Base-by-base conservation (phyloP, 106 monocot species). In the Phalaenopsis equestris region DNA sequence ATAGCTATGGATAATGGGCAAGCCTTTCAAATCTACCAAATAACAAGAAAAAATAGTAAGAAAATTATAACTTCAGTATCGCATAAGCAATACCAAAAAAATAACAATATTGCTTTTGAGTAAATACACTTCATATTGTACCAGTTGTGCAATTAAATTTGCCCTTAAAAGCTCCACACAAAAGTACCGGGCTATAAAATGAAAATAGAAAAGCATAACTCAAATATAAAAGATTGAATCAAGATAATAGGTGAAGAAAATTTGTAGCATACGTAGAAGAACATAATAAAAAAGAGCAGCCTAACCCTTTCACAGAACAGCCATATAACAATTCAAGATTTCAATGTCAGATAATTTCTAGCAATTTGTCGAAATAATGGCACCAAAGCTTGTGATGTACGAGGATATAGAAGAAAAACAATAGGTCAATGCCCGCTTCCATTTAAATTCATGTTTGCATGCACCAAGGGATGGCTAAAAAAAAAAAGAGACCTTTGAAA, bases 1-100 rank as follows among this genome's bases (percentile, higher is more conserved):
- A 82, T 91, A 96, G 81, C 96, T 96, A 77, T 96, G 93, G 56
- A 96, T 96, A 36, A 91, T 55, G 38, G 93, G 96, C 76, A 91
- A 79, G 9, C 77, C 91, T 81, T 88, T 91, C 82, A 91, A 81
- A 88, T 90, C 95, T 95, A 79, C 21, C 30, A 82, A 52, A 76
- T 14, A 30, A 43, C 49, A 76, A 36, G 46, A 24, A 21, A 49
- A 49, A 30, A 49, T 52, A 15, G 49, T 76, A 23, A 76, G 49
- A 11, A 49, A 76, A n/a, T 24, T 76, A 52, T 52, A 48, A 52
- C 23, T 49, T 23, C 12, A 76, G 16, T 76, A 76, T 47, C 24
- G 46, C 49, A 12, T 1, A 76, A 49, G 43, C 41, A 19, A 49
- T 30, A 17, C 19, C 38, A 30, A 30, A 49, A 47, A 73, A 47